Percentiles rank a stretch among this genome's conserved stretches.
These are phyloP conservation scores for Pseudocercospora vitis DNA, from an alignment of 2,329 filamentous ascomycete species.

Conservation along the genomic window DNA sequence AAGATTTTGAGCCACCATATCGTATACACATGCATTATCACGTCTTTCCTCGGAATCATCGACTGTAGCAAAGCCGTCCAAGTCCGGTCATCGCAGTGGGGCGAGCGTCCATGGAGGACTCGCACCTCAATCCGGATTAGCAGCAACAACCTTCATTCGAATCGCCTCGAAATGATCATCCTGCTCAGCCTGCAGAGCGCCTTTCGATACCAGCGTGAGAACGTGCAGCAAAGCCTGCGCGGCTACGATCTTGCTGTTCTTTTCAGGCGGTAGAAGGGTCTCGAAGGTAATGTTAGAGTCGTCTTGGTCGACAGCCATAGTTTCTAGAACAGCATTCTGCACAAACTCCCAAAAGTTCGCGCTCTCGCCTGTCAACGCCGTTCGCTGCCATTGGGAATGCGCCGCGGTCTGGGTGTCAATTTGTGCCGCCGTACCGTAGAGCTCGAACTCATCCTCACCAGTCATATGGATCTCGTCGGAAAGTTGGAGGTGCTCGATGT, in stretches of 20 bases:
- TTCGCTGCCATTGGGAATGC: constrained; percentile 51
- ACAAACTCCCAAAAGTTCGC: constrained; percentile 65
- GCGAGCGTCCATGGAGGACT: too few relatives aligned
- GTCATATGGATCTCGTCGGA: constrained; percentile 22
- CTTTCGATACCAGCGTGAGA: constrained; percentile 60
- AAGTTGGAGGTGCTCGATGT: constrained; percentile 20
- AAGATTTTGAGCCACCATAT: too few relatives aligned
- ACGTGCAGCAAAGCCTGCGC: constrained; percentile 76
- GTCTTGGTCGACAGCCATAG: constrained; percentile 23
- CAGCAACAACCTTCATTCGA: constrained; percentile 14
- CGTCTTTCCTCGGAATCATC: too few relatives aligned
- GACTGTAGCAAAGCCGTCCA: too few relatives aligned
- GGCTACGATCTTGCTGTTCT: constrained; percentile 60
- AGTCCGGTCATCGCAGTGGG: too few relatives aligned
- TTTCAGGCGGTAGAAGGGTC: constrained; percentile 61
- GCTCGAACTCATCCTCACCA: constrained; percentile 45
- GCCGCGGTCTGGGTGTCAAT: constrained; percentile 53
- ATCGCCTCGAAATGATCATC: constrained; percentile 43
- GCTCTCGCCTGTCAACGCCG: constrained; percentile 59
- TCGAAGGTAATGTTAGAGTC: constrained; percentile 62
- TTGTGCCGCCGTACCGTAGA: constrained; percentile 46
- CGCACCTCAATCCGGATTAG: too few relatives aligned
- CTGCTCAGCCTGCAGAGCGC: constrained; percentile 56
- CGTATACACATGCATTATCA: too few relatives aligned
- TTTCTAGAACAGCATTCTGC: constrained; percentile 45